A percentile compares a stretch with the other conserved stretches of the same genome.
These are phyloP conservation scores for Fistulifera pelliculosa DNA, from an alignment of 108 stramenopile species.

Conservation along the genomic window DNA sequence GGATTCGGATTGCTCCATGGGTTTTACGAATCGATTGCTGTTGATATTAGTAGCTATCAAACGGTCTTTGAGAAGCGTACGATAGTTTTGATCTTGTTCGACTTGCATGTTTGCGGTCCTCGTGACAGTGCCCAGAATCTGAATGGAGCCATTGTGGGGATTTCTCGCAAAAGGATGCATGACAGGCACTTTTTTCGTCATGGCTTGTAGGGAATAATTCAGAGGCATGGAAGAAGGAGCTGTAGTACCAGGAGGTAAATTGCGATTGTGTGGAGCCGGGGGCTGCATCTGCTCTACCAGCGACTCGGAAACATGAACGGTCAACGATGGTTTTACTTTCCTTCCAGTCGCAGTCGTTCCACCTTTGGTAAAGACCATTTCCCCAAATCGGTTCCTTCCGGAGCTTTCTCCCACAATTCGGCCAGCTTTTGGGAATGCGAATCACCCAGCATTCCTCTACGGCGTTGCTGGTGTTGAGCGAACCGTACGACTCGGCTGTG, in stretches of 20 bases:
- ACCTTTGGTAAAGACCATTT: constrained; percentile 75
- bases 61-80: constrained; percentile 55
- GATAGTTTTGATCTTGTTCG: constrained; percentile 46
- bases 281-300: neutral
- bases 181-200: constrained; percentile 70
- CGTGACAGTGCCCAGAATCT: constrained; percentile 59
- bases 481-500: constrained; percentile 38
- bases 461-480: constrained; percentile 13
- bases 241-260: constrained; percentile 5
- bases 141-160: constrained; percentile 47
- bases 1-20: constrained; percentile 50
- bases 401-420: constrained; percentile 55
- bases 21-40: constrained; percentile 74
- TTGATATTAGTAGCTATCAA: constrained; percentile 56
- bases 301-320: constrained; percentile 15
- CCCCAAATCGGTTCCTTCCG: constrained; percentile 75
- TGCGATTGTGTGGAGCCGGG: constrained; percentile 5
- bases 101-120: constrained; percentile 72
- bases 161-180: constrained; percentile 70
- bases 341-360: constrained; percentile 19
- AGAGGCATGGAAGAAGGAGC: constrained; percentile 43
- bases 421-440: constrained; percentile 63
- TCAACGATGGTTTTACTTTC: constrained; percentile 29
- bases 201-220: constrained; percentile 73
- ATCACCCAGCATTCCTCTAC: constrained; percentile 64